Evolutionary conservation across 345 rosid species (phyloP), one percentile per base, ranked within the genome.

Genomic region (Diplotaxis tenuifolia): DNA sequence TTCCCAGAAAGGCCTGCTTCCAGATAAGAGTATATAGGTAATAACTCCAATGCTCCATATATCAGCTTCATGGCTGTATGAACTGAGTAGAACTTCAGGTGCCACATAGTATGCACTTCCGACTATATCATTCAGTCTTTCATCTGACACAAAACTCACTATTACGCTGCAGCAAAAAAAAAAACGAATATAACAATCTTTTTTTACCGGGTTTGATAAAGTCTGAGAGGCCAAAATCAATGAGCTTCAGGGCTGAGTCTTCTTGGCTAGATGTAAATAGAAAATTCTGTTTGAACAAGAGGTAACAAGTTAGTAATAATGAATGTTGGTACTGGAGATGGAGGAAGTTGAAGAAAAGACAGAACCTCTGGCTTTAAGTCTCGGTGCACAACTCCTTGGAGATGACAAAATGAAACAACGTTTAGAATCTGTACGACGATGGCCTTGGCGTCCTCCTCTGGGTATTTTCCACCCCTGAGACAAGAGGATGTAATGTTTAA

Each of bases 21-120:
- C n/a, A n/a, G n/a, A n/a, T n/a, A n/a, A n/a, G n/a, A n/a, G n/a
- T n/a, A n/a, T n/a, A n/a, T n/a, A n/a, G 19, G 88, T 70, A 75
- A 90, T 90, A 55, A 90, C 93, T 28, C 96, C 96, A 36, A 90
- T 84, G 79, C 96, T 90, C 96, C 96, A 90, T 73, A 90, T 85
- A 81, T 90, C 96, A 67, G 90, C 96, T 52, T 90, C 96, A 62
- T 78, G 80, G 65, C 90, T 84, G 78, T 90, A 90, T 55, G 92
- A 90, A 82, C 96, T 85, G 75, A 88, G 96, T 72, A 90, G 82
- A 75, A 90, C 96, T 83, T 90, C 96, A 58, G 96, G 96, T 9
- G 96, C 96, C 9, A 90, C 96, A 73, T 90, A 90, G 64, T 88
- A 90, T 9, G 96, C 93, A 54, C 96, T 90, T 68, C 96, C 96